Percentiles rank a stretch among this genome's conserved stretches.
These are phyloP conservation scores for Monilinia vaccinii-corymbosi DNA, from an alignment of 2,329 filamentous ascomycete species.

Conservation along the genomic window DNA sequence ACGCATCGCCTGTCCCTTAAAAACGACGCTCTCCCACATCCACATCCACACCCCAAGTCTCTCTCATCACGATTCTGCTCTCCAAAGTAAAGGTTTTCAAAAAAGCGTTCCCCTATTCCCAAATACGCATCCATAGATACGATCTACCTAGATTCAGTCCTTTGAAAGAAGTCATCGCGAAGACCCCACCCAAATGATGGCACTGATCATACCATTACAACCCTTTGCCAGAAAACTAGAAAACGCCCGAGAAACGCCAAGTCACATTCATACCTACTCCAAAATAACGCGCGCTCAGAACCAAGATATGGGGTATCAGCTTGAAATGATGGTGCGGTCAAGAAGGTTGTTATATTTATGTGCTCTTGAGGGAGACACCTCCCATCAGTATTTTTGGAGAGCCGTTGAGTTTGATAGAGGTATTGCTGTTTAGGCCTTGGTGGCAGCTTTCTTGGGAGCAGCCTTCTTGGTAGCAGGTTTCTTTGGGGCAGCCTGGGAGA, in stretches of 20 bases:
- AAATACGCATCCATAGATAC: constrained; percentile 4
- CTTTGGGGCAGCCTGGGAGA: constrained; percentile 30
- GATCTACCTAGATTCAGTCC: background rate
- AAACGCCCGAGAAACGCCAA: constrained; percentile 6
- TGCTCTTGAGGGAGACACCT: background rate
- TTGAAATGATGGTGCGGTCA: background rate
- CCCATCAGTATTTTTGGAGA: background rate
- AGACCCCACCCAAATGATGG: background rate
- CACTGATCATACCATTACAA: background rate
- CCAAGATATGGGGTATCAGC: background rate
- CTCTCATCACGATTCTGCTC: background rate
- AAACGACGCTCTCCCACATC: background rate
- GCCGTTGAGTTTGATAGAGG: background rate
- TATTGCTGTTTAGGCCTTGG: background rate
- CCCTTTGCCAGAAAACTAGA: background rate
- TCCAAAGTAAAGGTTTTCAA: background rate
- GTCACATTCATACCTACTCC: constrained; percentile 2
- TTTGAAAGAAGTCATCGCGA: background rate
- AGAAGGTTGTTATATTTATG: background rate
- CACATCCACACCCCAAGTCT: background rate
- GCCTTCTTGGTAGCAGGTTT: constrained; percentile 23
- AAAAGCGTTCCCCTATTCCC: background rate
- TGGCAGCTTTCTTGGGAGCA: background rate
- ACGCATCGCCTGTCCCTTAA: background rate
- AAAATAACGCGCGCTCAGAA: constrained; percentile 2